A percentile compares a stretch with the other conserved stretches of the same genome.
phyloP scores from a whole-genome alignment of 129 eudicot genomes.

The Heracleum sosnowskyi region DNA sequence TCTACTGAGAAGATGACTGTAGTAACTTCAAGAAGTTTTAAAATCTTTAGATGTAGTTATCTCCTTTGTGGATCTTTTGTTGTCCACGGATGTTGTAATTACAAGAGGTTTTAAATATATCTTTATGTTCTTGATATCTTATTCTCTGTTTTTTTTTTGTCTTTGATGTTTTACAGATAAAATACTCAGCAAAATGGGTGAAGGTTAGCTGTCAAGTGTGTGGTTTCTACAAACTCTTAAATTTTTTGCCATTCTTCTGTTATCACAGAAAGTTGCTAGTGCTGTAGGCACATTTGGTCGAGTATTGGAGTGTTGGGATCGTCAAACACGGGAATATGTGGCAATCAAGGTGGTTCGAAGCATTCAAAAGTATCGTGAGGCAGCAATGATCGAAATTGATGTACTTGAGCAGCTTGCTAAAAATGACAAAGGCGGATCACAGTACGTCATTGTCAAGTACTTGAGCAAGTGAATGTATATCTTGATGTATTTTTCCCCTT shows the following conservation, averaged over 20 bases:
- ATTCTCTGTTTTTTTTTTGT: neutral
- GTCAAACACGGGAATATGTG: slow-evolving; percentile 64
- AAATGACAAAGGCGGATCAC: slow-evolving; percentile 51
- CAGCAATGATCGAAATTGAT: slow-evolving; percentile 89
- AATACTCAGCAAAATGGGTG: slow-evolving; percentile 96
- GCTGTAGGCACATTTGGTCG: slow-evolving; percentile 99
- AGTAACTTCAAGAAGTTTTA: no score
- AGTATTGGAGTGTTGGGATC: slow-evolving; percentile 98
- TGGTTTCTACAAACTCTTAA: slow-evolving; percentile 66
- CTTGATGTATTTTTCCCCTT: neutral
- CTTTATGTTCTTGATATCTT: no score
- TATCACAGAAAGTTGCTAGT: slow-evolving; percentile 73
- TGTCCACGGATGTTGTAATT: neutral
- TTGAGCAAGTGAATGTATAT: neutral
- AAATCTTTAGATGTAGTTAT: neutral
- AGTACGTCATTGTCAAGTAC: slow-evolving; percentile 28
- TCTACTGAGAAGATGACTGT: neutral
- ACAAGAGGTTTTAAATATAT: no score
- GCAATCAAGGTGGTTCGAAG: slow-evolving; percentile 83
- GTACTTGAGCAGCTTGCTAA: slow-evolving; percentile 65
- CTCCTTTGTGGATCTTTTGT: neutral
- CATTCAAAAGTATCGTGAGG: slow-evolving; percentile 76
- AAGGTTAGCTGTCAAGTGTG: slow-evolving; percentile 92
- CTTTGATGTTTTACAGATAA: slow-evolving; percentile 51
- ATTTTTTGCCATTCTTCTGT: slow-evolving; percentile 63